phyloP scores from a whole-genome alignment of 2,329 filamentous ascomycete genomes.

The Neonectria neomacrospora region DNA sequence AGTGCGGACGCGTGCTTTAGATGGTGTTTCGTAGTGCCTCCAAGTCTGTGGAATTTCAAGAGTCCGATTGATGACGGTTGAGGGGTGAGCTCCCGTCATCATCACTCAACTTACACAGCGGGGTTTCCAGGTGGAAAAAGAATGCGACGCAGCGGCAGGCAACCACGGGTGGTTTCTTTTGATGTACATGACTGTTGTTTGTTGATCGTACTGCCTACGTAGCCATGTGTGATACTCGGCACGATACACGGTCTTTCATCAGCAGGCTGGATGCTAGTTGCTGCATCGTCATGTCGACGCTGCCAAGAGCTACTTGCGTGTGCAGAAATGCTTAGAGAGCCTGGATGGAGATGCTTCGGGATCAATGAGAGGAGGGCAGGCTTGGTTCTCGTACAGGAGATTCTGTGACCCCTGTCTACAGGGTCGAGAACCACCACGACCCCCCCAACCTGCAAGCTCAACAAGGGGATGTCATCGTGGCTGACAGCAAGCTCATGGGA shows the following conservation, averaged over 20 bases:
- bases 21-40: neutral
- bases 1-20: neutral
- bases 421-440: slow-evolving; percentile 14
- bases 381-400: slow-evolving; percentile 4
- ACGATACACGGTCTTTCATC: neutral
- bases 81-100: neutral
- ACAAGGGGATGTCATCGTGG: slow-evolving; percentile 10
- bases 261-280: neutral
- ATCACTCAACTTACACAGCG: neutral
- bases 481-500: slow-evolving; percentile 1
- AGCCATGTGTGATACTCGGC: neutral
- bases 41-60: neutral
- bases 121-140: neutral
- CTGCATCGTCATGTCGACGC: neutral
- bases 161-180: neutral
- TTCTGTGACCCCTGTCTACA: slow-evolving; percentile 5
- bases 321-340: neutral
- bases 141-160: too few relatives aligned
- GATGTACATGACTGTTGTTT: neutral
- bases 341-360: neutral
- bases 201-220: neutral
- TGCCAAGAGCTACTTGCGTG: neutral
- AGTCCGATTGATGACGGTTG: neutral
- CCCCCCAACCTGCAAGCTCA: slow-evolving; percentile 4
- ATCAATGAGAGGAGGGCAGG: slow-evolving; percentile 10